phyloP scores from a whole-genome alignment of 192 early-diverging fungal species.

The Lobosporangium transversale region DNA sequence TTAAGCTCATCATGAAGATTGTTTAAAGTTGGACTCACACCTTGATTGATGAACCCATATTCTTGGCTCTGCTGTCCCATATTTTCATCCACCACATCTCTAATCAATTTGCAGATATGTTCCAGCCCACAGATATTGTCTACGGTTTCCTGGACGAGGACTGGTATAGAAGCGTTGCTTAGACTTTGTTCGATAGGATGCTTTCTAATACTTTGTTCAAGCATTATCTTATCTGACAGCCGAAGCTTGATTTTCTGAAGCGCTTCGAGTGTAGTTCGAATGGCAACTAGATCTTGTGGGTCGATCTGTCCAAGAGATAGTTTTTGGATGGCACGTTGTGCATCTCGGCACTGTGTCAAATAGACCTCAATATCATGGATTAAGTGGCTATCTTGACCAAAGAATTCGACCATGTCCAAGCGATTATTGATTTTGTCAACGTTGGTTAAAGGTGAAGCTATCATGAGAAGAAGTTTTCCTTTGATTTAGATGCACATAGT shows the following conservation, averaged over 20 bases:
- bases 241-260: conserved; percentile 55
- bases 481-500: too few species aligned
- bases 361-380: conserved; percentile 59
- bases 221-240: conserved; percentile 24
- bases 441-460: conserved; percentile 75
- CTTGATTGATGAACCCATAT: conserved; percentile 47
- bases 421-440: conserved; percentile 72
- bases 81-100: conserved; percentile 42
- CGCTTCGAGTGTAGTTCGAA: conserved; percentile 66
- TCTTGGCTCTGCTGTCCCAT: conserved; percentile 21
- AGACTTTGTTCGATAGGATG: not conserved
- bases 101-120: conserved; percentile 29
- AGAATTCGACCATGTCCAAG: conserved; percentile 80
- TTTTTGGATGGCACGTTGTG: conserved; percentile 74
- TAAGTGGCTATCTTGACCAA: conserved; percentile 64
- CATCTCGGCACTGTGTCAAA: conserved; percentile 69
- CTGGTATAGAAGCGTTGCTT: not conserved
- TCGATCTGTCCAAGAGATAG: conserved; percentile 73
- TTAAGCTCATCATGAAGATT: conserved; percentile 19
- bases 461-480: not conserved
- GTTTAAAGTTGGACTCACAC: conserved; percentile 22
- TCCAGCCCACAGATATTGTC: conserved; percentile 29
- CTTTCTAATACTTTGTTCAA: not conserved
- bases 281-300: conserved; percentile 68
- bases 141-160: conserved; percentile 19